Evolutionary conservation across 2,329 filamentous ascomycete species (phyloP), one percentile per base, ranked within the genome.

Genomic region (Plectosphaerella plurivora): DNA sequence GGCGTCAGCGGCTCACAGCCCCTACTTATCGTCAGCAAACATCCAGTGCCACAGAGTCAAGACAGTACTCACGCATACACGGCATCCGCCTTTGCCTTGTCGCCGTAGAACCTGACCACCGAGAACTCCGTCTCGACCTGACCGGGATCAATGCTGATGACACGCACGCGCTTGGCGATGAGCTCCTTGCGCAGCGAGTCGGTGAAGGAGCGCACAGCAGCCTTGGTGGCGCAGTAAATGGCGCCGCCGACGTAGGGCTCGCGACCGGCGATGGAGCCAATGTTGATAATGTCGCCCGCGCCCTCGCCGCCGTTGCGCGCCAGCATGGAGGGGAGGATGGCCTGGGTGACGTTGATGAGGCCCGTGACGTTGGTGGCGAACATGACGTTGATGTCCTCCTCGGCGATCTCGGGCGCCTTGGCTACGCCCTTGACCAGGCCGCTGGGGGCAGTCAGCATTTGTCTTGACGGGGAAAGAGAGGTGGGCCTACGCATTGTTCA

Each of bases 111-210:
- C 55, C 92, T 80, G 39, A 96, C 89, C n/a, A 96, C 77, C 2
- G 88, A 93, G 71, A 97, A 96, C 67, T 97, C 89, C 44, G 92
- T 96, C 78, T 96, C 91, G 45, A 96, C 91, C 73, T 96, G 91
- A 24, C 92, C 92, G 0, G 92, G 92, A 63, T 96, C 92, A 63
- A 97, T 81, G 69, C 90, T 89, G 57, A 96, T 96, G 56, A 96
- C 79, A 52, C 92, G 77, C 56, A 96, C 89, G 52, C 88, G 79
- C 18, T 87, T 89, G 8, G 87, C 78, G 59, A 97, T 87, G 54
- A 95, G 78, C 72, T 97, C 92, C 67, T 86, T 89, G 60, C 92
- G 80, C 66, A 97, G 71, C 11, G 87, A 81, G 52, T 96, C 91
- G 1, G 89, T 91, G 72, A 96, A 96, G 59, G 81, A 87, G 60